These are phyloP conservation scores for Metschnikowia aberdeeniae DNA, from an alignment of 805 yeast genomes.

Conservation along the genomic window DNA sequence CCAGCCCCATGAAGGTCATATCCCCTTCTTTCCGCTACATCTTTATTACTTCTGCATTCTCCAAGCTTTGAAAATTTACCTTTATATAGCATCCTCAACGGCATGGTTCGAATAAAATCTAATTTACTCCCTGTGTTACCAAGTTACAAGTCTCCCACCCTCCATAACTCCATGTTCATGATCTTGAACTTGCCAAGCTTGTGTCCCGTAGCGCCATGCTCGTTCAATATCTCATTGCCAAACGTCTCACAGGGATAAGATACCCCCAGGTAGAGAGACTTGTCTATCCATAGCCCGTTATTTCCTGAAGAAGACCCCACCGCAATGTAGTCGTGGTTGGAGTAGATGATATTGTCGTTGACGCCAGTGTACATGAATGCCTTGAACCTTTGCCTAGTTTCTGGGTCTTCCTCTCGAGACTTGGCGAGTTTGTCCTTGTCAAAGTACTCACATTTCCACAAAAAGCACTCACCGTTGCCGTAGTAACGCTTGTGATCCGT, in stretches of 20 bases:
- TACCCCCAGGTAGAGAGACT: constrained; percentile 69
- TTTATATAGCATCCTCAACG: constrained; percentile 46
- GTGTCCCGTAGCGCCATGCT: constrained; percentile 16
- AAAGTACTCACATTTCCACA: constrained; percentile 70
- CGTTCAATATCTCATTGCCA: constrained; percentile 74
- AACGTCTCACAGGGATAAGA: constrained; percentile 77
- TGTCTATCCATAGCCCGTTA: constrained; percentile 87
- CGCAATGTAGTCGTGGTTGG: constrained; percentile 71
- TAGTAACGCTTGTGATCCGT: constrained; percentile 70
- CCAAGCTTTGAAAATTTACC: constrained; percentile 1
- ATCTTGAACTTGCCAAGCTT: constrained; percentile 61
- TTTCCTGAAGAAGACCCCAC: constrained; percentile 93
- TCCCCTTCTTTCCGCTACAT: neutral
- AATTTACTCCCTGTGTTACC: neutral
- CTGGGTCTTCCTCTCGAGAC: constrained; percentile 9
- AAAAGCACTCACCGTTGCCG: constrained; percentile 94
- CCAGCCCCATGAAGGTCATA: neutral
- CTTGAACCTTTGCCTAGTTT: constrained; percentile 43
- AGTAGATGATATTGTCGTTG: constrained; percentile 81
- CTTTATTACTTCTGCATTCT: constrained; percentile 4
- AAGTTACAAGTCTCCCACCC: constrained; percentile 43
- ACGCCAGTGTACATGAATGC: constrained; percentile 87
- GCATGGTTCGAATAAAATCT: constrained; percentile 28
- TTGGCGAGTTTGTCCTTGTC: constrained; percentile 12
- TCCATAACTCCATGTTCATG: constrained; percentile 82